Base-by-base conservation (phyloP, 148 eudicot genomes). In the Heliosperma pusillum region DNA sequence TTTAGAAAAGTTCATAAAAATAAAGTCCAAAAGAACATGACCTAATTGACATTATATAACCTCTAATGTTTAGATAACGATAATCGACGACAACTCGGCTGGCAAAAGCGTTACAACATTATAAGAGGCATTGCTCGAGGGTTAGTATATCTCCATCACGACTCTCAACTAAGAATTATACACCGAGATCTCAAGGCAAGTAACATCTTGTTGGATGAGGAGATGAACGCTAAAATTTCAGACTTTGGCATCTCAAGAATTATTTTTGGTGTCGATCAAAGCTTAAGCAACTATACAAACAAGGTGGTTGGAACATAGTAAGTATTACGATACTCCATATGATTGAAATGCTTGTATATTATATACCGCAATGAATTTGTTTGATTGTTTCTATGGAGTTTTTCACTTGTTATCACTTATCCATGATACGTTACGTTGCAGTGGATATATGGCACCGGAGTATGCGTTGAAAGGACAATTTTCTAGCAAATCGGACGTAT, bases 371-470 rank as follows among this genome's bases (percentile, higher is more conserved):
- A n/a, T n/a, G n/a, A n/a, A n/a, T n/a, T n/a, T n/a, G n/a, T n/a
- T n/a, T n/a, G n/a, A n/a, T n/a, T 29, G 30, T 29, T 29, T 29
- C 30, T 29, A 29, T 1, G 30, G 30, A 29, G 1, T 33, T 33
- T 3, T 33, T 5, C 40, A 1, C 5, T 33, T 33, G n/a, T n/a
- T n/a, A n/a, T n/a, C n/a, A n/a, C 42, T 36, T 36, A 36, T 0
- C 6, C 42, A 36, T 36, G 9, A 36, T 36, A 36, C 42, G 42
- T 0, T 50, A 60, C n/a, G n/a, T n/a, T 61, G 50, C 2, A 84
- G 87, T 26, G 87, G 87, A 1, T 84, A 85, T 44, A 85, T 84
- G 82, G 17, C 87, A 11, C 82, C 83, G 0, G 83, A 80, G 56
- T 80, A 76, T 65, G 73, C 68, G 7, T 19, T 57, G 59, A 70